Base-by-base conservation (phyloP, 2,329 filamentous ascomycete species). In the Colletotrichum chrysophilum region DNA sequence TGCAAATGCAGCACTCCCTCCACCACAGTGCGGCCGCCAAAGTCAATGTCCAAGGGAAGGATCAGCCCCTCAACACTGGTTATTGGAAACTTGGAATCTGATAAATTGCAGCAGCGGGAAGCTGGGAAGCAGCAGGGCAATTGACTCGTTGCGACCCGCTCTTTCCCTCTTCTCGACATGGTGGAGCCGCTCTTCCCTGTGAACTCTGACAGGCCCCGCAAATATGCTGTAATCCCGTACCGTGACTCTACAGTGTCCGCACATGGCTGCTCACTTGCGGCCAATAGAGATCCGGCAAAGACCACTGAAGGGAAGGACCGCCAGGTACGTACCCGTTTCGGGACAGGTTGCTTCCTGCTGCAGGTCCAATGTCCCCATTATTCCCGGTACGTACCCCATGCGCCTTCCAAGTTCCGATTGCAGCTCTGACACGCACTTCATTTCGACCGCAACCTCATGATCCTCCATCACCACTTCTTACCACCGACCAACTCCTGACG, bases 361-460 rank as follows among this genome's bases (percentile, higher is more conserved):
- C 65, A 67, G 65, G 65, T 56, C 32, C 66, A 48, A 28, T 30
- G 65, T 56, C 52, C 66, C 62, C 70, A 61, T 30, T 36, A 16
- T 26, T 38, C 9, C 48, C 64, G 64, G 62, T 72, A 73, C 71
- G 56, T 74, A 56, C 56, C 38, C 8, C 13, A 43, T 71, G 60
- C 61, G 24, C 30, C 60, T 75, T 75, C 72, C 72, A 75, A 71
- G 67, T 66, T 75, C 61, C 71, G 64, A 48, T 71, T 28, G 66
- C 71, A 43, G 32, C 67, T 52, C 26, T 70, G 43, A 74, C 71
- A 60, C 60, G 58, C 66, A n/a, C 43, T 74, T 64, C 32, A 66
- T 65, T 74, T 70, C 52, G 14, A 64, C 38, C 48, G 43, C 60
- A 32, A 55, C 52, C 71, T 38, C 52, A 70, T 70, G 52, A n/a